Conservation (phyloP, 257 asterid genomes). For the Solanum habrochaites region DNA sequence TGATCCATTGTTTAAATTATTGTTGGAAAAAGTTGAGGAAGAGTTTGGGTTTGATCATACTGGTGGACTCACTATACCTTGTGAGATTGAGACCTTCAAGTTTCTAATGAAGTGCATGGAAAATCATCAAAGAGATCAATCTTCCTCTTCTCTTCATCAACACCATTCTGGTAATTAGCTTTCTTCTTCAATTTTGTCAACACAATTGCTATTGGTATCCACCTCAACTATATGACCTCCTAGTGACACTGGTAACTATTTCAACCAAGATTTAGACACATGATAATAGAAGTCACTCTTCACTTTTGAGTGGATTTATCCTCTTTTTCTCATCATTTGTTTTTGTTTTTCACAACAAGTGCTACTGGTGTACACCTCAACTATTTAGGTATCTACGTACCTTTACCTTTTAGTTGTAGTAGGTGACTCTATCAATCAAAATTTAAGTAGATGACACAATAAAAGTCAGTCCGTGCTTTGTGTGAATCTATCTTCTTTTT, state of each 20-base stretch:
- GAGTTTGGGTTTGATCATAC: slow-evolving; percentile 67
- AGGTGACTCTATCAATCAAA: not conserved
- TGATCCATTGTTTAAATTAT: slow-evolving; percentile 46
- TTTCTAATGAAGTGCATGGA: slow-evolving; percentile 32
- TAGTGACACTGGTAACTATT: not conserved
- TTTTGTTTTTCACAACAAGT: not conserved
- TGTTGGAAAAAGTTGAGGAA: slow-evolving; percentile 59
- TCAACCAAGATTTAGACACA: not conserved
- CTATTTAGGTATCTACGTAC: not conserved
- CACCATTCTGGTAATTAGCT: not conserved
- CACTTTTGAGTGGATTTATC: not conserved
- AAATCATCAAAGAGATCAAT: slow-evolving; percentile 21
- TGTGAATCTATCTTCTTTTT: not conserved
- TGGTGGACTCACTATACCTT: slow-evolving; percentile 62
- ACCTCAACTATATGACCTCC: not conserved
- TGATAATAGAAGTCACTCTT: not conserved
- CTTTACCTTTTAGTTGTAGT: not conserved
- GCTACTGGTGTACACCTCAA: not conserved
- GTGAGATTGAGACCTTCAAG: slow-evolving; percentile 40
- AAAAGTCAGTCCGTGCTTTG: not conserved
- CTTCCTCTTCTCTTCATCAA: not conserved
- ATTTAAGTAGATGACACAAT: not conserved
- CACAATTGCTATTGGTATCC: not conserved
- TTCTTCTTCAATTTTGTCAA: not conserved
- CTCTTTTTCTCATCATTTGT: not conserved